Evolutionary conservation across 257 asterid species (phyloP).

Genomic region (Fraxinus quadrangulata): DNA sequence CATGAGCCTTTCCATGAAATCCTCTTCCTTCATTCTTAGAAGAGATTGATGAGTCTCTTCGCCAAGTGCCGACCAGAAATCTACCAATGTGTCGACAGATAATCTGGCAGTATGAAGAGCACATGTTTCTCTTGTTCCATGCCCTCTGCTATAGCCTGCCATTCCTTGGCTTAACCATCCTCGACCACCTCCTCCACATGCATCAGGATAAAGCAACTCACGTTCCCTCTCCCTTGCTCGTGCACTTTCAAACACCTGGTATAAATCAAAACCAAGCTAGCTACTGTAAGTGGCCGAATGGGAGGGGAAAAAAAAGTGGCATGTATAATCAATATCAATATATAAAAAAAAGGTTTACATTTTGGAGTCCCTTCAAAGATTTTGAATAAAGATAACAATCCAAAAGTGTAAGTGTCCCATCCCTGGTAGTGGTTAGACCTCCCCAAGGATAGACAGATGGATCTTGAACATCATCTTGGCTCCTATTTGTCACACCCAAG

Average conservation of each 20-base stretch:
- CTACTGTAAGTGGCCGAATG: not conserved
- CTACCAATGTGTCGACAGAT: constrained; percentile 94
- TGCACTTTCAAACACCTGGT: constrained; percentile 94
- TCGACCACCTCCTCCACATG: constrained; percentile 98
- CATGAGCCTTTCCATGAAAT: constrained; percentile 93
- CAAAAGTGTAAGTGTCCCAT: constrained; percentile 85
- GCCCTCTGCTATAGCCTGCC: constrained; percentile 80
- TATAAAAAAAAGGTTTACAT: constrained; percentile 44
- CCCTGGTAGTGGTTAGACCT: constrained; percentile 78
- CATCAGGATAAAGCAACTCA: constrained; percentile 95
- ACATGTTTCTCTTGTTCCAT: constrained; percentile 94
- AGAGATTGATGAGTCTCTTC: constrained; percentile 95
- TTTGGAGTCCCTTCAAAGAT: constrained; percentile 84
- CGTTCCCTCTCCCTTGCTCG: constrained; percentile 95
- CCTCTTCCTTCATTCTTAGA: constrained; percentile 97
- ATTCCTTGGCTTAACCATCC: constrained; percentile 99
- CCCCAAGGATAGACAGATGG: constrained; percentile 99
- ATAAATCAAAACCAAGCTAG: constrained; percentile 29
- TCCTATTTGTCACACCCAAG: constrained; percentile 40
- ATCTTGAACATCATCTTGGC: constrained; percentile 74
- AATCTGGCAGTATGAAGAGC: constrained; percentile 98
- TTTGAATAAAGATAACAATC: constrained; percentile 75
- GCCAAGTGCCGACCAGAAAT: constrained; percentile 98
- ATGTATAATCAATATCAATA: not conserved
- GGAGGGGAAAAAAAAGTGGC: not conserved